Evolutionary conservation across 225 moss, liverwort and hornwort genomes (phyloP).

Genomic region (Sphagnum tenellum): DNA sequence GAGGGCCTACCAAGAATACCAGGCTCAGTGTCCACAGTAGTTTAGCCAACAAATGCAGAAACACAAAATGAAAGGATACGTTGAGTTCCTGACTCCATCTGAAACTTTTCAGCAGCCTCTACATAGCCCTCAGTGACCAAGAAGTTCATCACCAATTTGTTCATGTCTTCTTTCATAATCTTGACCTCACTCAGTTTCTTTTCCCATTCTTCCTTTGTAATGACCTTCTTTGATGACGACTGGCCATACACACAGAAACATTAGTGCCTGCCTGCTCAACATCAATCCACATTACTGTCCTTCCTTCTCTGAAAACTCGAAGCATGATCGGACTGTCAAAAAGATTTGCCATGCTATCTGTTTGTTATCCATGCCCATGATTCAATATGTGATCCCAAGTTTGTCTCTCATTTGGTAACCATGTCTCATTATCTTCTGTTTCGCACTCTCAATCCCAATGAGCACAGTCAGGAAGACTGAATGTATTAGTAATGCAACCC

Average conservation of each 20-base stretch:
- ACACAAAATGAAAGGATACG: conserved; percentile 56
- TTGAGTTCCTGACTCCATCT: conserved; percentile 92
- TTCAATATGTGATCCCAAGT: too few species aligned
- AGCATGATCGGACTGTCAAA: background rate
- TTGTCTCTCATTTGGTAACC: too few species aligned
- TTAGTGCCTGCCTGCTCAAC: background rate
- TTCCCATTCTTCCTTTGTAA: conserved; percentile 98
- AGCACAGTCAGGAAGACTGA: too few species aligned
- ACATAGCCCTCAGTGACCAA: conserved; percentile 96
- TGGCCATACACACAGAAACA: conserved; percentile 30
- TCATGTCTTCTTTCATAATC: conserved; percentile 97
- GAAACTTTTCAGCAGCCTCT: conserved; percentile 93
- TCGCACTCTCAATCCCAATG: too few species aligned
- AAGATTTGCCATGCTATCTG: background rate
- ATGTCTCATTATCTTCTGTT: too few species aligned
- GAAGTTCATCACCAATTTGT: conserved; percentile 96
- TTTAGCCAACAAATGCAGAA: too few species aligned
- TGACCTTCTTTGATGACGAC: conserved; percentile 98
- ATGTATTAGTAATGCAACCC: too few species aligned
- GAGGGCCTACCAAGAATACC: too few species aligned
- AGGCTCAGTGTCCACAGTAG: too few species aligned
- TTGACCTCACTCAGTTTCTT: conserved; percentile 88
- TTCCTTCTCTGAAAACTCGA: background rate
- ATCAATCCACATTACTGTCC: background rate
- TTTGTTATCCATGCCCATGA: background rate